Percentiles rank a stretch among this genome's conserved stretches.
Evolutionary conservation across 1,284 basidiomycete species (phyloP).

Genomic region (Leccinum proximum): DNA sequence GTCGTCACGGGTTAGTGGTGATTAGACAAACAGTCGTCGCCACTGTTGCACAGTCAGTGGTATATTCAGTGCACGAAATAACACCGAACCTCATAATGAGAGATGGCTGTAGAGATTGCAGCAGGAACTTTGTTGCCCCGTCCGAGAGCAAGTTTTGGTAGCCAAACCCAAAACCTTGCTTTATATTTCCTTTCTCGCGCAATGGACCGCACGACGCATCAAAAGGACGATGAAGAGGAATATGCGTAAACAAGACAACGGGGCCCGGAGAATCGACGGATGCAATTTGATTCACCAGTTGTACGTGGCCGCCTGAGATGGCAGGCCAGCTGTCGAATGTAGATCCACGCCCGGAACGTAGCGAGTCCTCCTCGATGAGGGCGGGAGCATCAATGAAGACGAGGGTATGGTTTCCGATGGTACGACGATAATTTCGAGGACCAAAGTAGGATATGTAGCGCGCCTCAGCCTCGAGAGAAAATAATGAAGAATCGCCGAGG

Average conservation of each 20-base stretch:
- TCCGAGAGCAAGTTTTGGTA: constrained; percentile 83
- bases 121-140: constrained; percentile 67
- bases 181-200: constrained; percentile 71
- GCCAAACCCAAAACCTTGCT: constrained; percentile 72
- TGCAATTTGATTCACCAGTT: constrained; percentile 65
- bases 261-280: constrained; percentile 40
- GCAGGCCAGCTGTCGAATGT: constrained; percentile 61
- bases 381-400: constrained; percentile 70
- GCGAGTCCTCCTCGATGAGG: constrained; percentile 75
- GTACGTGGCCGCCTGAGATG: constrained; percentile 59
- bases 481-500: constrained; percentile 50
- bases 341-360: constrained; percentile 50
- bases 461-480: constrained; percentile 48
- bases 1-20: not conserved
- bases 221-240: constrained; percentile 75
- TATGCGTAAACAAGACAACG: constrained; percentile 75
- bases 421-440: constrained; percentile 46
- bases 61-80: not conserved
- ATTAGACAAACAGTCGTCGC: constrained; percentile 53
- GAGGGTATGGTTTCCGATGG: constrained; percentile 66
- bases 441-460: constrained; percentile 58
- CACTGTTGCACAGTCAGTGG: constrained; percentile 41
- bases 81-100: constrained; percentile 66
- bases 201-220: constrained; percentile 70
- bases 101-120: constrained; percentile 62